Base-by-base conservation (phyloP, 208 protist species). In the Naegleria fowleri region DNA sequence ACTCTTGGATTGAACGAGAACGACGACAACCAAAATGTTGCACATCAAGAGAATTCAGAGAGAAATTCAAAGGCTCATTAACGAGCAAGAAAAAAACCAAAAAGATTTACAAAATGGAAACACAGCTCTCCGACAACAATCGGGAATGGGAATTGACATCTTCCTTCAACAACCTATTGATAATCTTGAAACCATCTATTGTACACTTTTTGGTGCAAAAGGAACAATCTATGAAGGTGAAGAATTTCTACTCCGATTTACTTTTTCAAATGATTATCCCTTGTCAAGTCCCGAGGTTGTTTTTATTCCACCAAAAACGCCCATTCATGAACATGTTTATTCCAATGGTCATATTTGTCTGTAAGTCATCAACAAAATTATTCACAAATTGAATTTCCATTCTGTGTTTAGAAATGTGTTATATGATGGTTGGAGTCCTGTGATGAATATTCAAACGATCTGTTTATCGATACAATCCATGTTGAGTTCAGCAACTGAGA, bases 271-370 rank as follows among this genome's bases (percentile, higher is more conserved):
- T 86, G 40, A 86, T 48, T 86, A 86, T 48, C 83, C 83, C 5
- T 48, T 86, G 11, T 19, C 39, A 48, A 33, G 16, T 33, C 83
- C 83, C 7, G 83, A 86, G 29, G 83, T 86, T 33, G 40, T 86
- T 33, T 39, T 86, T 48, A 29, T 51, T 48, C 40, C 33, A n/a
- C 40, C 83, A 48, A 13, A 43, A 22, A 29, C 41, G 11, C 83
- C 83, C 0, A 13, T 86, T 9, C 83, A 86, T 86, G 83, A 86
- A 86, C 83, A 86, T 86, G 83, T 86, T n/a, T 86, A 86, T 86
- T 33, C 83, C 22, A 86, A 86, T 48, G 83, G 83, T 33, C 83
- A 86, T 48, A 86, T 86, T 86, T 86, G 83, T 29, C 38, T 86
- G 43, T 48, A 48, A 48, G 43, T n/a, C n/a, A n/a, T n/a, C n/a